phyloP scores from a whole-genome alignment of 2,329 filamentous ascomycete species.

The Akanthomyces uredinophilus region DNA sequence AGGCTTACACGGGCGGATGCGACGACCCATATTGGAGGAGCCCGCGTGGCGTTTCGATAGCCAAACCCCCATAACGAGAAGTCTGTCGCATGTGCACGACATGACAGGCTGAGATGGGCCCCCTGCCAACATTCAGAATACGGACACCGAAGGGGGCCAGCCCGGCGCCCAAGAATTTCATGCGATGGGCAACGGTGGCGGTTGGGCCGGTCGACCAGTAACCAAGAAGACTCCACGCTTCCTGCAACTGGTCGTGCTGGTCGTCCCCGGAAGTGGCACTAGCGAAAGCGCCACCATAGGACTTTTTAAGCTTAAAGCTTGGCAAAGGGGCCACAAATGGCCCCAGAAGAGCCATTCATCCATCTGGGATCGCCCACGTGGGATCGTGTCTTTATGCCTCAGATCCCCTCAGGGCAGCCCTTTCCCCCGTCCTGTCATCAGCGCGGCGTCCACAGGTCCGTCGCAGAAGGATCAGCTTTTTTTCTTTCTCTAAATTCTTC shows the following conservation, averaged over 20 bases:
- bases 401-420: neutral
- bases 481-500: neutral
- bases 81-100: constrained; percentile 12
- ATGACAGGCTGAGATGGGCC: neutral
- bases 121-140: neutral
- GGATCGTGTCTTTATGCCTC: constrained; percentile 1
- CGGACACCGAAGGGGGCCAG: constrained; percentile 2
- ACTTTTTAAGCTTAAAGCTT: constrained; percentile 12
- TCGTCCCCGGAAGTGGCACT: constrained; percentile 1
- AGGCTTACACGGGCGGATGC: neutral
- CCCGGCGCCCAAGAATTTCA: neutral
- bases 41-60: constrained; percentile 10
- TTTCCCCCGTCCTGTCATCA: neutral
- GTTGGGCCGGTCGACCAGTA: neutral
- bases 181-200: neutral
- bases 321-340: neutral
- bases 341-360: constrained; percentile 2
- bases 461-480: neutral
- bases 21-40: neutral
- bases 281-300: constrained; percentile 5
- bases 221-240: neutral
- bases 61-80: constrained; percentile 7
- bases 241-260: neutral
- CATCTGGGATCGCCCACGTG: neutral
- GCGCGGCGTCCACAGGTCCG: neutral